These are phyloP conservation scores for Alternaria triticina DNA, from an alignment of 2,329 filamentous ascomycete species.

Conservation along the genomic window DNA sequence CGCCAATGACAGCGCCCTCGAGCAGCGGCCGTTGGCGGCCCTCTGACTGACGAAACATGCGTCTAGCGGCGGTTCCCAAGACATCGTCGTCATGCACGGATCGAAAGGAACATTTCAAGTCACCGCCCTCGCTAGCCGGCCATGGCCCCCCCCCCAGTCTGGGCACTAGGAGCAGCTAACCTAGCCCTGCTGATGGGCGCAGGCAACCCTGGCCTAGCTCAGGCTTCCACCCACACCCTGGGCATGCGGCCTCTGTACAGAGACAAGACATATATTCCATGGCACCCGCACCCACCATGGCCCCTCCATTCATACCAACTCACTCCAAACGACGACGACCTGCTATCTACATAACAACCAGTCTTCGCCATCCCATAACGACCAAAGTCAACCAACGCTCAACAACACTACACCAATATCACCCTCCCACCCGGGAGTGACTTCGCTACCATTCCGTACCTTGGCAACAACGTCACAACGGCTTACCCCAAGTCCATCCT, in stretches of 20 bases:
- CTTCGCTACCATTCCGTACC: slow-evolving; percentile 32
- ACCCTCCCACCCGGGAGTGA: slow-evolving; percentile 30
- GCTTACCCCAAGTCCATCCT: slow-evolving; percentile 40
- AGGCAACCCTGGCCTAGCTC: slow-evolving; percentile 24
- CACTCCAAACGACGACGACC: slow-evolving; percentile 11
- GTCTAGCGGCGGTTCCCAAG: slow-evolving; percentile 19
- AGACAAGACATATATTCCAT: slow-evolving; percentile 42
- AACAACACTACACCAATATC: slow-evolving; percentile 20
- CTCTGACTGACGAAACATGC: slow-evolving; percentile 33
- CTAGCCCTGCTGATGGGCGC: slow-evolving; percentile 24
- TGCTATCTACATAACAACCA: slow-evolving; percentile 8
- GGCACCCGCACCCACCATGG: slow-evolving; percentile 31
- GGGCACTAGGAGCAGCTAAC: slow-evolving; percentile 5
- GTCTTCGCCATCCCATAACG: slow-evolving; percentile 6
- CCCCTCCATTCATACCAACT: slow-evolving; percentile 18
- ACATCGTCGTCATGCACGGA: slow-evolving; percentile 39
- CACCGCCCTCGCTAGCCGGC: slow-evolving; percentile 40
- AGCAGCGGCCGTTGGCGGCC: slow-evolving; percentile 20
- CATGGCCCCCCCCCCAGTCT: slow-evolving; percentile 17
- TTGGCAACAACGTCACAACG: slow-evolving; percentile 38
- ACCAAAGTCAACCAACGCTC: slow-evolving; percentile 18
- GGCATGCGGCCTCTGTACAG: slow-evolving; percentile 27
- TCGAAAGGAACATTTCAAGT: slow-evolving; percentile 11
- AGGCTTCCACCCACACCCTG: slow-evolving; percentile 34
- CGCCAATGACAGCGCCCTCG: slow-evolving; percentile 24